Percentiles rank a stretch among this genome's conserved stretches.
These are phyloP conservation scores for Alternaria triticina DNA, from an alignment of 2,329 filamentous ascomycete genomes.

Conservation along the genomic window DNA sequence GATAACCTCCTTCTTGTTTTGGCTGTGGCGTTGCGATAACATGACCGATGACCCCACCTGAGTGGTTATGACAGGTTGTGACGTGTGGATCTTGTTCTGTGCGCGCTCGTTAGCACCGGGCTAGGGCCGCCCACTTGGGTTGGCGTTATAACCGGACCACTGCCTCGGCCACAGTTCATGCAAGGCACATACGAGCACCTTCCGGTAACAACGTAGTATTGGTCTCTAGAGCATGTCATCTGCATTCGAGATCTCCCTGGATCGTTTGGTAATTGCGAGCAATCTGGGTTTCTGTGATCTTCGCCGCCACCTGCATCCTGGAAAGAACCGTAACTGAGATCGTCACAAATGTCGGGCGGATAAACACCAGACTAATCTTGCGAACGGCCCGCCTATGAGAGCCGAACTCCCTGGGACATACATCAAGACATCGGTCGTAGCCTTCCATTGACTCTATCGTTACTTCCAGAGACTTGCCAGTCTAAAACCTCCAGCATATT, in stretches of 20 bases:
- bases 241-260: not conserved
- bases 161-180: slow-evolving; percentile 1
- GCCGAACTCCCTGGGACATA: not conserved
- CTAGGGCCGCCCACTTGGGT: not conserved
- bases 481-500: not conserved
- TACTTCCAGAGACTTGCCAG: not conserved
- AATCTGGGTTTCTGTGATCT: not conserved
- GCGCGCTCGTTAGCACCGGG: slow-evolving; percentile 1
- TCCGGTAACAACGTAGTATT: not conserved
- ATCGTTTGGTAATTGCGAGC: not conserved
- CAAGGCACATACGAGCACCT: slow-evolving; percentile 6
- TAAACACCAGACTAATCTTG: not conserved
- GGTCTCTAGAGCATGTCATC: not conserved
- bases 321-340: not conserved
- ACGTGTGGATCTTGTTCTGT: not conserved
- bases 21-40: slow-evolving; percentile 14
- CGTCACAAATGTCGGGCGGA: not conserved
- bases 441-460: not conserved
- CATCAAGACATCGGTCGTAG: too few species aligned
- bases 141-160: slow-evolving; percentile 1
- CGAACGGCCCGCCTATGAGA: not conserved
- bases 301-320: not conserved
- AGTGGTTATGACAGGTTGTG: not conserved
- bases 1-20: slow-evolving; percentile 15
- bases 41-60: not conserved